Evolutionary conservation across 306 rosid species (phyloP).

Genomic region (Acacia confusa): DNA sequence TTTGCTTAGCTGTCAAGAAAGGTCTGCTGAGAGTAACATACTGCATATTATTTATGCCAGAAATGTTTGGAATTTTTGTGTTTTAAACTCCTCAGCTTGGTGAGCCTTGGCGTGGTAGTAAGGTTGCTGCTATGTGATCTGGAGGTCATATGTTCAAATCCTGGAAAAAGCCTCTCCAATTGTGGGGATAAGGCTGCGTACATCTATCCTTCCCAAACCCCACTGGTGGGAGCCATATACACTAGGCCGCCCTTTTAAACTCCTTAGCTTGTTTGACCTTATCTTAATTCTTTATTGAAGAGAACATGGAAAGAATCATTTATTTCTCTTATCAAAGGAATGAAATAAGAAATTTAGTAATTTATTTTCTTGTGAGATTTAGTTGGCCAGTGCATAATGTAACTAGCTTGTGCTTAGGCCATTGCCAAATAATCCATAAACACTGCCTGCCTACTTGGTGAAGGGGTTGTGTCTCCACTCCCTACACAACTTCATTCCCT

Average conservation of each 20-base stretch:
- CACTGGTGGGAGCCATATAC: too few relatives aligned
- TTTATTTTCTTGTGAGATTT: constrained; percentile 2
- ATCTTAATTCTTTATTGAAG: background rate
- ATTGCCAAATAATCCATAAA: background rate
- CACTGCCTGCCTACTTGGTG: background rate
- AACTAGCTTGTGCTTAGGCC: constrained; percentile 1
- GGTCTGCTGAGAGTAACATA: background rate
- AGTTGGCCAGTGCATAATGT: background rate
- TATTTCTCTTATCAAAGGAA: constrained; percentile 12
- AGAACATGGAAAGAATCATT: constrained; percentile 1
- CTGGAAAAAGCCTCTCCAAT: too few relatives aligned
- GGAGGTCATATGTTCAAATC: too few relatives aligned
- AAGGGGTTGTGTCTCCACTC: background rate
- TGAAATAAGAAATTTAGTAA: constrained; percentile 4
- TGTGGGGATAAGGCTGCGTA: too few relatives aligned
- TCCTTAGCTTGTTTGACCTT: background rate
- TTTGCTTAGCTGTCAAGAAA: background rate
- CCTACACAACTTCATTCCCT: background rate
- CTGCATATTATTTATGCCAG: background rate
- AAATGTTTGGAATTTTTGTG: background rate
- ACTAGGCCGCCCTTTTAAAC: background rate
- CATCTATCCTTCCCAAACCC: too few relatives aligned
- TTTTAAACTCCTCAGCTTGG: constrained; percentile 9
- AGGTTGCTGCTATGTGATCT: too few relatives aligned
- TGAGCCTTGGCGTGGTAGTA: too few relatives aligned